phyloP scores from a whole-genome alignment of 352 stramenopile genomes.

The Pythium coloratum region DNA sequence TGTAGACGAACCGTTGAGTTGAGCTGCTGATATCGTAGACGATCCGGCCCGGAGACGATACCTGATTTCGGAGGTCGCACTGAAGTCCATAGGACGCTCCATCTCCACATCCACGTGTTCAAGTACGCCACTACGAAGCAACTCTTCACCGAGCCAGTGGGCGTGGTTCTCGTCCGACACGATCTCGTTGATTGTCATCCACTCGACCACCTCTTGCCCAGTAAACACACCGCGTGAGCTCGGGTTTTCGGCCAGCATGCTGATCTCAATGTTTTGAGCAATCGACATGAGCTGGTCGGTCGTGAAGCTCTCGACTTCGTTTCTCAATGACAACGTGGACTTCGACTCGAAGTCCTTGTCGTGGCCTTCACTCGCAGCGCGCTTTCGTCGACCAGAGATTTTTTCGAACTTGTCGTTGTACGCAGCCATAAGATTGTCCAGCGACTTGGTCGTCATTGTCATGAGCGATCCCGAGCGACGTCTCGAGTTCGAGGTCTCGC shows the following conservation, averaged over 20 bases:
- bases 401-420: constrained; percentile 55
- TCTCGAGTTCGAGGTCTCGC: constrained; percentile 41
- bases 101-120: constrained; percentile 27
- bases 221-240: constrained; percentile 52
- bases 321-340: constrained; percentile 32
- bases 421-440: constrained; percentile 69
- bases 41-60: constrained; percentile 22
- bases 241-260: constrained; percentile 44
- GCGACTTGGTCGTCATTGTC: constrained; percentile 58
- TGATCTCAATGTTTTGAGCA: constrained; percentile 72
- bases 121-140: constrained; percentile 60
- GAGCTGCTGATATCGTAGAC: not conserved
- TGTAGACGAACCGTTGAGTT: not conserved
- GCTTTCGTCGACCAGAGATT: constrained; percentile 45
- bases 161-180: constrained; percentile 69
- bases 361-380: constrained; percentile 61
- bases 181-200: constrained; percentile 82
- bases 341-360: constrained; percentile 32
- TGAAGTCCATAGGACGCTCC: constrained; percentile 16
- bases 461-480: constrained; percentile 65
- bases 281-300: constrained; percentile 76
- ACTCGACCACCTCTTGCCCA: constrained; percentile 58
- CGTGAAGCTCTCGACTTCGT: constrained; percentile 76
- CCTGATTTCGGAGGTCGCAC: not conserved
- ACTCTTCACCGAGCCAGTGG: constrained; percentile 71